Base-by-base conservation (phyloP, 1,284 basidiomycete genomes). In the Tylopilus sp. region DNA sequence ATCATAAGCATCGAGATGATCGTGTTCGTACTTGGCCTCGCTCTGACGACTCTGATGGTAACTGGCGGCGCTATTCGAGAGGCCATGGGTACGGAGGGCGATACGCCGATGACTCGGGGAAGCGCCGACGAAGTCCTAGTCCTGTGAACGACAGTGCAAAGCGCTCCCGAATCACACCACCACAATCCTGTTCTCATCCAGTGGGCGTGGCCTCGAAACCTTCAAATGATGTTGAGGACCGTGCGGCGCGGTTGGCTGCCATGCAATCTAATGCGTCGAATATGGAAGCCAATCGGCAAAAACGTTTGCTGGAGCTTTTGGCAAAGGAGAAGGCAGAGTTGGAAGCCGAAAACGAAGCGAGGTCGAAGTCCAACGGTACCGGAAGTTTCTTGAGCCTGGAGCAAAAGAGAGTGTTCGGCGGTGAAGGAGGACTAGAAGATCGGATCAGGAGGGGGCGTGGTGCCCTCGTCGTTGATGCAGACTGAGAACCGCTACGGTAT, bases 201-300 rank as follows among this genome's bases (percentile, higher is more conserved):
- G 46, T 58, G 45, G 57, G 62, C 50, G 47, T 61, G 56, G 15
- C 41, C 46, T 52, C 55, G 36, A 54, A 57, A 48, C 18, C 56
- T 54, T 24, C 58, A 60, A 44, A 61, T 18, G 55, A 55, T 36
- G 67, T 64, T 5, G 77, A 81, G 2, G 83, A 87, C 48, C 87
- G 92, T 29, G 84, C 84, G 2, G 88, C 89, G 20, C 83, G 87
- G 29, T 75, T 97, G 17, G 92, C 90, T 0, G 88, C 90, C 10
- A 96, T 97, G 94, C 73, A 83, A 24, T 68, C 77, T 1, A 81
- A 87, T 56, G 94, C 94, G 1, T 67, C 73, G 24, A 65, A 71
- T 15, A 76, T 93, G 73, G 75, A 77, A 34, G 63, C 66, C 1
- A 83, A 90, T 48, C 80, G 91, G n/a, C 78, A 83, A 56, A 77